These are phyloP conservation scores for Cyberlindnera amylophila DNA, from an alignment of 805 yeast species.

Conservation along the genomic window DNA sequence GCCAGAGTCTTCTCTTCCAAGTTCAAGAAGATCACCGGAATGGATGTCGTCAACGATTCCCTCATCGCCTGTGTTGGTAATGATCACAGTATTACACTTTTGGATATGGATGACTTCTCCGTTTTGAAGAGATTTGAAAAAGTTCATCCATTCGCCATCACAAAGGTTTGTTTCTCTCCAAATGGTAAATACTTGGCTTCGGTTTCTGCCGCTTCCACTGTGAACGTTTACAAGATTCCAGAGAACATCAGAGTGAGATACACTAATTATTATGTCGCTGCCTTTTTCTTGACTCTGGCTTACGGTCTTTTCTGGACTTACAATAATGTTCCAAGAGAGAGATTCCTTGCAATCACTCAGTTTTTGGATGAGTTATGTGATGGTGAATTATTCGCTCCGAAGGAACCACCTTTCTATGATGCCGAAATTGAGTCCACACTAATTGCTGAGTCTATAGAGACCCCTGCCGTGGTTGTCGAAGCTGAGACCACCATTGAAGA, in stretches of 20 bases:
- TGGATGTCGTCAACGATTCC: constrained; percentile 39
- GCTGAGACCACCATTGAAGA: constrained; percentile 16
- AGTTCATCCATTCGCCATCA: constrained; percentile 78
- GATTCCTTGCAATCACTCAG: constrained; percentile 12
- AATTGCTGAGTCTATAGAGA: neutral
- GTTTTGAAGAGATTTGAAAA: constrained; percentile 48
- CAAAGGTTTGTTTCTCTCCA: constrained; percentile 66
- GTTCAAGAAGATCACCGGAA: constrained; percentile 52
- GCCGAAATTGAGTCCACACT: neutral
- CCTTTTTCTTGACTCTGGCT: constrained; percentile 10
- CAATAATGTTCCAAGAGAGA: constrained; percentile 16
- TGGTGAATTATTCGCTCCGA: constrained; percentile 3
- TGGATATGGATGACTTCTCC: constrained; percentile 48
- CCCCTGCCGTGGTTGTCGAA: constrained; percentile 2
- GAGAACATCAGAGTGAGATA: constrained; percentile 31
- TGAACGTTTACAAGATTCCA: constrained; percentile 62
- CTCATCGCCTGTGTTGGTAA: constrained; percentile 42
- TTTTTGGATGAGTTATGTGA: constrained; percentile 16
- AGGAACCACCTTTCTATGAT: neutral
- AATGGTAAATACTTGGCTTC: constrained; percentile 65
- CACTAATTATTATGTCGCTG: constrained; percentile 10
- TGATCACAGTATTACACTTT: constrained; percentile 62
- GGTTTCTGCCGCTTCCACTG: constrained; percentile 72
- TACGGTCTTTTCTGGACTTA: constrained; percentile 5
- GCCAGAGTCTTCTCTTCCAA: constrained; percentile 41